Base-by-base conservation (phyloP, 1,284 basidiomycete genomes). In the Tylopilus sp. region DNA sequence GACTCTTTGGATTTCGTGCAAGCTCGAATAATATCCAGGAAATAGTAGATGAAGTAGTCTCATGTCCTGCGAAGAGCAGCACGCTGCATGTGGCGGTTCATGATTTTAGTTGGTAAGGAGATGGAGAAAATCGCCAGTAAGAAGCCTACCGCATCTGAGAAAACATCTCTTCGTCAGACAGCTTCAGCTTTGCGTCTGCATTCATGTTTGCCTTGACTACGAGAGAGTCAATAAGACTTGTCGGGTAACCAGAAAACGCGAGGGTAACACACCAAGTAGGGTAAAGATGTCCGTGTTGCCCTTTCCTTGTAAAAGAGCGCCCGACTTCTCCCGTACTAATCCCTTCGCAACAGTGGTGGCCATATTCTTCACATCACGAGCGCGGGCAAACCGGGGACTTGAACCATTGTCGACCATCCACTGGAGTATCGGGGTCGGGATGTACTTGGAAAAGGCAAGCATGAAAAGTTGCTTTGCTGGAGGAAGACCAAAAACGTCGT, bases 201-300 rank as follows among this genome's bases (percentile, higher is more conserved):
- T 74, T 72, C 34, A 67, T 66, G 55, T 82, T 82, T 3, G 79
- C 79, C 55, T 72, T 74, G 28, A 81, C 81, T 81, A 33, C 0
- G 26, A 31, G 18, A n/a, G 16, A 9, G 46, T 59, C 8, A 57
- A 19, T 21, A 13, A 19, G 1, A 1, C 3, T 8, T 23, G 18
- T 12, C 12, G 2, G n/a, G 10, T 5, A 5, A 18, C 10, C 2
- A 28, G 13, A 12, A 2, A 36, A 18, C 2, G 38, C 11, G 28
- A 41, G 12, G 13, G 49, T 16, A 28, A 48, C 67, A 8, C 41
- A 74, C 76, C 62, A 2, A 77, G 65, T 4, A 75, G 61, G 40
- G 65, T 72, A 52, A 77, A 67, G 9, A 75, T 53, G 54, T 78
- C 75, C 11, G 58, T 59, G 23, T 53, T 61, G 3, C 58, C 59